Conservation (phyloP, 345 rosid genomes). For the Durio zibethinus region DNA sequence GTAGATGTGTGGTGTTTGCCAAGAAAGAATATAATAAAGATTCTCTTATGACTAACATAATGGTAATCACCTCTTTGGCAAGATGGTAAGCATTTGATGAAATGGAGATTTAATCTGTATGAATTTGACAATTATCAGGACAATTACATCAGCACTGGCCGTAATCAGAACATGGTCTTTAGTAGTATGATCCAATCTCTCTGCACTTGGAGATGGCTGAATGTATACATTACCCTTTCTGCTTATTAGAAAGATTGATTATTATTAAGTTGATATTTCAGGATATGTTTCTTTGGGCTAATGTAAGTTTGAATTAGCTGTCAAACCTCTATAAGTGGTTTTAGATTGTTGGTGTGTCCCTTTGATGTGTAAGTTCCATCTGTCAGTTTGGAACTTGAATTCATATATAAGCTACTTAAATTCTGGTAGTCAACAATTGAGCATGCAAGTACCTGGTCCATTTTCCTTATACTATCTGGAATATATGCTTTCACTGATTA, state of each 20-base stretch:
- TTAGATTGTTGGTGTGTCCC: background rate
- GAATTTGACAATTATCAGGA: background rate
- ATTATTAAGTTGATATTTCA: background rate
- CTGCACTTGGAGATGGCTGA: background rate
- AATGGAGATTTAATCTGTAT: background rate
- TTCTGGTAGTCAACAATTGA: background rate
- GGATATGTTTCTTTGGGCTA: background rate
- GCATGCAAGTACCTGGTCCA: background rate
- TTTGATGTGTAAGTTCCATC: slow-evolving; percentile 3
- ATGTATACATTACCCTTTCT: background rate
- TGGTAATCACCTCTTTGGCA: background rate
- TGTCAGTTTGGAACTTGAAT: background rate
- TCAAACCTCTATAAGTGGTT: background rate
- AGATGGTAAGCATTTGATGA: background rate
- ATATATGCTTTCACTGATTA: slow-evolving; percentile 24
- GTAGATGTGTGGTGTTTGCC: background rate
- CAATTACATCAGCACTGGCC: background rate
- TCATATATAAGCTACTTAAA: background rate
- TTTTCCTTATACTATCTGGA: background rate
- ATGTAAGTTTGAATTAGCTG: background rate
- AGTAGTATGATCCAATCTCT: background rate
- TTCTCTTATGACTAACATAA: background rate
- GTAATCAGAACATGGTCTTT: background rate
- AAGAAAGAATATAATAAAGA: background rate
- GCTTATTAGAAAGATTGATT: background rate